A percentile compares a stretch with the other conserved stretches of the same genome.
Evolutionary conservation across 495 filamentous ascomycete genomes (phyloP).

Genomic region (Daldinia childiae): DNA sequence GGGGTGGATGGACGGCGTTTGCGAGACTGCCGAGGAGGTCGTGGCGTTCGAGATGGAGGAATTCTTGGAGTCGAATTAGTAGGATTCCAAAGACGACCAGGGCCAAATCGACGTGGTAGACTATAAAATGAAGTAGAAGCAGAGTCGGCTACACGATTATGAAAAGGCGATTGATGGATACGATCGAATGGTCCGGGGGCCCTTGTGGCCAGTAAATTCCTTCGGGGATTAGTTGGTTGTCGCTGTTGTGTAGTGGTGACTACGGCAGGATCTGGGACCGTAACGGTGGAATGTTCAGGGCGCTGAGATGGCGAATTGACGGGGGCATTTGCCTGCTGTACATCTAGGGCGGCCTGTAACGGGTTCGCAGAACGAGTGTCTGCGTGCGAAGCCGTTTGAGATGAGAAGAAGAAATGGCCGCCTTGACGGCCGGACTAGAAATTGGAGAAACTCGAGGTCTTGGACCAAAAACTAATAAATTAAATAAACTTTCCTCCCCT

Average conservation of each 20-base stretch:
- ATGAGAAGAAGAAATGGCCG: constrained; percentile 49
- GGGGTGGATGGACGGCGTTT: constrained; percentile 57
- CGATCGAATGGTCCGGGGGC: constrained; percentile 47
- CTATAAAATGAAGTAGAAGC: constrained; percentile 37
- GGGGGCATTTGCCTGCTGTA: constrained; percentile 45
- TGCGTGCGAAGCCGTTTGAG: constrained; percentile 60
- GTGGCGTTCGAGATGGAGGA: constrained; percentile 44
- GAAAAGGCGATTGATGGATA: constrained; percentile 57
- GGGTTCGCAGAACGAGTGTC: constrained; percentile 44
- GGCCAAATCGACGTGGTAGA: constrained; percentile 48
- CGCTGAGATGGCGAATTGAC: constrained; percentile 51
- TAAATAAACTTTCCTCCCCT: constrained; percentile 26
- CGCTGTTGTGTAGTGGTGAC: constrained; percentile 32
- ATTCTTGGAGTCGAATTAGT: constrained; percentile 68
- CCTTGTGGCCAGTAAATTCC: constrained; percentile 42
- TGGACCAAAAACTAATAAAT: constrained; percentile 6
- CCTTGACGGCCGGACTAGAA: constrained; percentile 50
- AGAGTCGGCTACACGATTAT: constrained; percentile 48
- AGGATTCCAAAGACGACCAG: constrained; percentile 70
- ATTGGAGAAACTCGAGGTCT: constrained; percentile 29
- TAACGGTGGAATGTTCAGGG: constrained; percentile 46
- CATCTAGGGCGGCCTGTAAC: constrained; percentile 53
- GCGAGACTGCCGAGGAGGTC: constrained; percentile 17
- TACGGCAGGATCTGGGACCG: constrained; percentile 34
- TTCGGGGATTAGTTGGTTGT: constrained; percentile 51